phyloP scores from a whole-genome alignment of 225 moss, liverwort and hornwort species.

The Straminergon stramineum region DNA sequence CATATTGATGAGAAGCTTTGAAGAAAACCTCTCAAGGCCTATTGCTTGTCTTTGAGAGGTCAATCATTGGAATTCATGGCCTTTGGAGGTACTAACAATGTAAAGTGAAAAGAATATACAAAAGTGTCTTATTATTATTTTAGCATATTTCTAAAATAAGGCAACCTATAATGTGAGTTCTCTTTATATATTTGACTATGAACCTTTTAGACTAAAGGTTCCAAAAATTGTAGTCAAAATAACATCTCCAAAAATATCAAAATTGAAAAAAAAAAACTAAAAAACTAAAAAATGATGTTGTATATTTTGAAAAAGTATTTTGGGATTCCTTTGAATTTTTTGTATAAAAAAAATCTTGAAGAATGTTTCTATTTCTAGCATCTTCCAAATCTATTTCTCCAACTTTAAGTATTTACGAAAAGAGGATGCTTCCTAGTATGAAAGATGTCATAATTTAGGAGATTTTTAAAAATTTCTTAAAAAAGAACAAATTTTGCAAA shows the following conservation, averaged over 20 bases:
- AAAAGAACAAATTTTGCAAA: accelerated
- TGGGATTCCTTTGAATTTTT: background rate
- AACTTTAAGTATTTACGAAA: background rate
- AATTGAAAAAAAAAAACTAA: background rate
- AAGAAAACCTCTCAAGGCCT: too few species aligned
- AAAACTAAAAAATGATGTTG: too few species aligned
- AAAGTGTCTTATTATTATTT: background rate
- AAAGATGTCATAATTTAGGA: background rate
- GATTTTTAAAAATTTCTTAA: background rate
- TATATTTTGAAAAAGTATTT: background rate
- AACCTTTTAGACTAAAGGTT: background rate
- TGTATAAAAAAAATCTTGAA: background rate
- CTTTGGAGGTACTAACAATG: accelerated
- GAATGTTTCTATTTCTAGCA: background rate
- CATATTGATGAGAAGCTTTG: background rate
- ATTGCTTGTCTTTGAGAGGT: too few species aligned
- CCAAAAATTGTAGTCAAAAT: accelerated
- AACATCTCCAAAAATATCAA: background rate
- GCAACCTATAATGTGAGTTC: background rate
- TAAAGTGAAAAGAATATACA: background rate
- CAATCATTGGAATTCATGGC: accelerated
- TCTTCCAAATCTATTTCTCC: background rate
- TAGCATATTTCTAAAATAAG: background rate
- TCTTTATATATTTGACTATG: background rate
- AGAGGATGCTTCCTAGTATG: accelerated